A percentile compares a stretch with the other conserved stretches of the same genome.
Conservation (phyloP, 768 basidiomycete genomes). For the Clathrus columnatus region DNA sequence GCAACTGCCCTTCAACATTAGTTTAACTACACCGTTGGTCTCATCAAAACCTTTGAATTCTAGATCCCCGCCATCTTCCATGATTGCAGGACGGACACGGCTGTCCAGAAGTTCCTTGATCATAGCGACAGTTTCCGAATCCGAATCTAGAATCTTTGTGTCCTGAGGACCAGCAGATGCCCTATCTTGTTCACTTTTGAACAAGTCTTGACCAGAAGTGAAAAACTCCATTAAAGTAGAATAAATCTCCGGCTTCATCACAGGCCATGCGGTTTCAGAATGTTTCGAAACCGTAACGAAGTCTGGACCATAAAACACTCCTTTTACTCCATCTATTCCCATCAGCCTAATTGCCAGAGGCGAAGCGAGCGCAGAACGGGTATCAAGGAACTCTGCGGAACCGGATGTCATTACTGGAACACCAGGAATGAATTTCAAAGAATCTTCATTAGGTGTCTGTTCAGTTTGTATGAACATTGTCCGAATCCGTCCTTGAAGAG, state of each 20-base stretch:
- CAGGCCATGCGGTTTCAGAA: conserved; percentile 74
- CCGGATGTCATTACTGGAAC: conserved; percentile 79
- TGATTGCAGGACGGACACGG: conserved; percentile 89
- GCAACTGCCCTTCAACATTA: conserved; percentile 96
- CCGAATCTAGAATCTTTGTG: conserved; percentile 86
- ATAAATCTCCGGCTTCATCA: conserved; percentile 95
- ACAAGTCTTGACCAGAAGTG: conserved; percentile 81
- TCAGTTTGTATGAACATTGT: conserved; percentile 99
- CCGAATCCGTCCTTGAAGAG: conserved; percentile 29
- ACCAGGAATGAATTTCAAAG: conserved; percentile 96
- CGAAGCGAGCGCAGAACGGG: conserved; percentile 75
- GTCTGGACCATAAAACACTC: conserved; percentile 94
- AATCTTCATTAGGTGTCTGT: conserved; percentile 93
- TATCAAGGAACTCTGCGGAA: conserved; percentile 91
- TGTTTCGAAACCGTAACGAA: conserved; percentile 96
- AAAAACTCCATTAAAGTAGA: conserved; percentile 96
- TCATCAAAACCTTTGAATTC: conserved; percentile 90
- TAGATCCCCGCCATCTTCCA: conserved; percentile 98
- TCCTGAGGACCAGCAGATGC: conserved; percentile 87
- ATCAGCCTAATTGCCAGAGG: conserved; percentile 93
- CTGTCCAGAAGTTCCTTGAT: conserved; percentile 97
- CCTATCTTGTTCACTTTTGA: conserved; percentile 71
- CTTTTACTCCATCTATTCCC: conserved; percentile 85
- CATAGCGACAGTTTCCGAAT: conserved; percentile 97
- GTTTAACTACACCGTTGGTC: conserved; percentile 57